phyloP scores from a whole-genome alignment of 2,329 filamentous ascomycete species.

The Fusarium ramigenum region DNA sequence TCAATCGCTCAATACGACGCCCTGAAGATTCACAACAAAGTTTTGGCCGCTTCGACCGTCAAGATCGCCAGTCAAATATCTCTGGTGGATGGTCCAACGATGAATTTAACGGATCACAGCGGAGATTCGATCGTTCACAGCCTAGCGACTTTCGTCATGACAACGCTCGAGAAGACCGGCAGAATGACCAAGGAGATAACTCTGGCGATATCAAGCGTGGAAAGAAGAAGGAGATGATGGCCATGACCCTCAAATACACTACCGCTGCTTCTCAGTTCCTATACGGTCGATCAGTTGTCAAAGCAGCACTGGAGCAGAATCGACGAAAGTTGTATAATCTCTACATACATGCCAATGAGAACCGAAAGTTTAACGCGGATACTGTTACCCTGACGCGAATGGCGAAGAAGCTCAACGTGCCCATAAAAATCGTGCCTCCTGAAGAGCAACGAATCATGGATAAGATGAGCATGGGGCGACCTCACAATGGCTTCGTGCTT shows the following conservation, averaged over 20 bases:
- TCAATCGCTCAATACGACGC: background rate
- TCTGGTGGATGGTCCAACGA: background rate
- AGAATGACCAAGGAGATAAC: conserved; percentile 7
- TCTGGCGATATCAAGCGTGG: conserved; percentile 21
- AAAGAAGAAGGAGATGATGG: conserved; percentile 47
- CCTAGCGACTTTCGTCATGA: conserved; percentile 14
- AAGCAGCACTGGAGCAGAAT: conserved; percentile 74
- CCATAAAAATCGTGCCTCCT: conserved; percentile 66
- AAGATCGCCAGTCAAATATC: background rate
- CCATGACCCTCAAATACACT: conserved; percentile 64
- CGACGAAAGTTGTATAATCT: conserved; percentile 83
- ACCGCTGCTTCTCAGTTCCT: conserved; percentile 92
- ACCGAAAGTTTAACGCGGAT: conserved; percentile 59
- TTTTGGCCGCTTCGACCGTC: background rate
- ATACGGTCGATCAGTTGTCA: conserved; percentile 84
- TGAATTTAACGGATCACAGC: conserved; percentile 11
- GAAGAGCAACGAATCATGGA: conserved; percentile 76
- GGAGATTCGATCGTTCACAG: conserved; percentile 3
- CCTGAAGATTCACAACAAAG: background rate
- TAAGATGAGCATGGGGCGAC: conserved; percentile 82
- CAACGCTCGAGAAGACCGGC: conserved; percentile 11
- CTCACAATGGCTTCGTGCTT: conserved; percentile 90
- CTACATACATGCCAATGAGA: conserved; percentile 75
- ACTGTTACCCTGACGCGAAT: conserved; percentile 56
- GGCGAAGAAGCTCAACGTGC: conserved; percentile 60